A percentile compares a stretch with the other conserved stretches of the same genome.
phyloP scores from a whole-genome alignment of 2,329 filamentous ascomycete species.

The Proliferodiscus dingleyae region DNA sequence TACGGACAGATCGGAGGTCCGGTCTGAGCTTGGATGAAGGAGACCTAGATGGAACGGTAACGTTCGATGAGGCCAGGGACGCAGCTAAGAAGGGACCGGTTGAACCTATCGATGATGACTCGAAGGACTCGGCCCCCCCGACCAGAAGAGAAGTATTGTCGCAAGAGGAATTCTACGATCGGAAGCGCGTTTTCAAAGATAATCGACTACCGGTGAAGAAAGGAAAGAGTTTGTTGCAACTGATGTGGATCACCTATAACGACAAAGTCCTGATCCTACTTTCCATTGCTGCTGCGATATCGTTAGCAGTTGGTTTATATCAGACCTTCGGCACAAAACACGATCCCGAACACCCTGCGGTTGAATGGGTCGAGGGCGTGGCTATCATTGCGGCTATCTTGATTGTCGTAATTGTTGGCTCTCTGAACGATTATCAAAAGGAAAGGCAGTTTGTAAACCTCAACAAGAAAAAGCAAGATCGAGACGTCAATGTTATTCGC shows the following conservation, averaged over 20 bases:
- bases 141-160: conserved; percentile 2
- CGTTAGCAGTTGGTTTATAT: conserved; percentile 69
- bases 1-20: conserved; percentile 58
- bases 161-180: conserved; percentile 47
- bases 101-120: conserved; percentile 16
- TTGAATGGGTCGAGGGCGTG: conserved; percentile 79
- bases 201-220: conserved; percentile 66
- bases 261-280: conserved; percentile 74
- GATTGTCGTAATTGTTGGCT: conserved; percentile 71
- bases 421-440: conserved; percentile 79
- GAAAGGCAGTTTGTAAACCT: conserved; percentile 76
- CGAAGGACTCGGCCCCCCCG: conserved; percentile 13
- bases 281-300: conserved; percentile 67
- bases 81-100: conserved; percentile 20
- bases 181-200: conserved; percentile 64
- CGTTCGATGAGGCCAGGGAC: conserved; percentile 57
- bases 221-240: conserved; percentile 61
- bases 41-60: conserved; percentile 55
- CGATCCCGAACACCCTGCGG: conserved; percentile 41
- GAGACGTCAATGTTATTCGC: conserved; percentile 69
- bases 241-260: conserved; percentile 78
- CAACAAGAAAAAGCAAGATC: conserved; percentile 74
- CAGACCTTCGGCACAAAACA: conserved; percentile 58
- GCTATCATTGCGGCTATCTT: conserved; percentile 73
- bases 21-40: conserved; percentile 70